Conservation (phyloP, 2,329 filamentous ascomycete species). For the Claviceps monticola region DNA sequence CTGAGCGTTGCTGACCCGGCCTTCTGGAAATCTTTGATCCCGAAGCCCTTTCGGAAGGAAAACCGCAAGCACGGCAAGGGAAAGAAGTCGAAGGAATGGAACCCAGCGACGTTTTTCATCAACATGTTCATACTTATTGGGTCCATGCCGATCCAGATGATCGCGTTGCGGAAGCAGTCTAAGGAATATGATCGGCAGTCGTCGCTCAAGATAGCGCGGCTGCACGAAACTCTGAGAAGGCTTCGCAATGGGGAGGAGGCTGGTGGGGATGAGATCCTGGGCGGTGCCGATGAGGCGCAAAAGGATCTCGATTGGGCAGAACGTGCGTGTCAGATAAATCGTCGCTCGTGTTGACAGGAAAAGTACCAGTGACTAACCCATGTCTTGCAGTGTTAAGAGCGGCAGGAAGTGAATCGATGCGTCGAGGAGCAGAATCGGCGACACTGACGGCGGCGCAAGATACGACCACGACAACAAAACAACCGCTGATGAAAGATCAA, state of each 20-base stretch:
- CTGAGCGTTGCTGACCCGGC: slow-evolving; percentile 41
- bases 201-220: slow-evolving; percentile 60
- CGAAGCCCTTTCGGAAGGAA: slow-evolving; percentile 45
- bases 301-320: slow-evolving; percentile 83
- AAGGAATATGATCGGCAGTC: slow-evolving; percentile 59
- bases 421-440: slow-evolving; percentile 10
- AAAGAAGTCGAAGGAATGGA: slow-evolving; percentile 50
- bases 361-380: slow-evolving; percentile 4
- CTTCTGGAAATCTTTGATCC: slow-evolving; percentile 58
- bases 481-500: slow-evolving; percentile 4
- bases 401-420: slow-evolving; percentile 44
- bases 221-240: slow-evolving; percentile 62
- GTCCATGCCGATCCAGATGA: slow-evolving; percentile 89
- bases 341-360: not conserved
- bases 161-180: slow-evolving; percentile 65
- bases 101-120: slow-evolving; percentile 72
- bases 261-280: slow-evolving; percentile 71
- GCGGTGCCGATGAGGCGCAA: slow-evolving; percentile 54
- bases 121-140: slow-evolving; percentile 77
- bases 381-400: slow-evolving; percentile 43
- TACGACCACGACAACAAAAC: slow-evolving; percentile 2
- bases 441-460: not conserved
- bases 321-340: slow-evolving; percentile 33
- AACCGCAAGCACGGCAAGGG: slow-evolving; percentile 23
- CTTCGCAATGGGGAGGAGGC: slow-evolving; percentile 62